Conservation (phyloP, 495 filamentous ascomycete genomes). For the Lophiostoma macrostomum region DNA sequence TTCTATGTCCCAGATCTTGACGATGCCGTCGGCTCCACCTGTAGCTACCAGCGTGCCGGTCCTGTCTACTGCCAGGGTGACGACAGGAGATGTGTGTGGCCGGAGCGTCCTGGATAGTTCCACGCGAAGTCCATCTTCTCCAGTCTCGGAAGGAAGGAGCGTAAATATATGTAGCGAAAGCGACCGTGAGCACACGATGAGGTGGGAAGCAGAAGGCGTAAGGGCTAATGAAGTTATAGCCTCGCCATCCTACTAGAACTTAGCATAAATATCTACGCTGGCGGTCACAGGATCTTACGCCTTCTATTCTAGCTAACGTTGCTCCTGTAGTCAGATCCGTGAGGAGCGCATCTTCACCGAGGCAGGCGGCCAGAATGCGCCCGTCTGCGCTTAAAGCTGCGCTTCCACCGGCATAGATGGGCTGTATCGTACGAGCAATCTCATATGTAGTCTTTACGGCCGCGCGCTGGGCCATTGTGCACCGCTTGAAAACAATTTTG, state of each 20-base stretch:
- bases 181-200: slow-evolving; percentile 87
- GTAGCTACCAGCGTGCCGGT: slow-evolving; percentile 90
- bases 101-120: slow-evolving; percentile 76
- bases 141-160: slow-evolving; percentile 56
- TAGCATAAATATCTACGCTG: slow-evolving; percentile 19
- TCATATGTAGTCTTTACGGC: slow-evolving; percentile 80
- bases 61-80: slow-evolving; percentile 75
- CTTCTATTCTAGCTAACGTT: slow-evolving; percentile 82
- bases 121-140: slow-evolving; percentile 53
- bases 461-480: slow-evolving; percentile 39
- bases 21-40: slow-evolving; percentile 82
- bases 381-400: slow-evolving; percentile 80
- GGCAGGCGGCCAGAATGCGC: slow-evolving; percentile 75
- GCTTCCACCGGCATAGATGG: slow-evolving; percentile 89
- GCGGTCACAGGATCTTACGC: slow-evolving; percentile 50
- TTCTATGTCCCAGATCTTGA: slow-evolving; percentile 95
- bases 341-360: slow-evolving; percentile 85
- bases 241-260: slow-evolving; percentile 75
- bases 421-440: slow-evolving; percentile 73
- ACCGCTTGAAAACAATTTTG: not conserved
- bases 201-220: slow-evolving; percentile 80
- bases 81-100: slow-evolving; percentile 84
- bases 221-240: slow-evolving; percentile 71
- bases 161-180: slow-evolving; percentile 90
- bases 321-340: slow-evolving; percentile 81